Base-by-base conservation (phyloP, 805 yeast species). In the Cyberlindnera mycetangii region DNA sequence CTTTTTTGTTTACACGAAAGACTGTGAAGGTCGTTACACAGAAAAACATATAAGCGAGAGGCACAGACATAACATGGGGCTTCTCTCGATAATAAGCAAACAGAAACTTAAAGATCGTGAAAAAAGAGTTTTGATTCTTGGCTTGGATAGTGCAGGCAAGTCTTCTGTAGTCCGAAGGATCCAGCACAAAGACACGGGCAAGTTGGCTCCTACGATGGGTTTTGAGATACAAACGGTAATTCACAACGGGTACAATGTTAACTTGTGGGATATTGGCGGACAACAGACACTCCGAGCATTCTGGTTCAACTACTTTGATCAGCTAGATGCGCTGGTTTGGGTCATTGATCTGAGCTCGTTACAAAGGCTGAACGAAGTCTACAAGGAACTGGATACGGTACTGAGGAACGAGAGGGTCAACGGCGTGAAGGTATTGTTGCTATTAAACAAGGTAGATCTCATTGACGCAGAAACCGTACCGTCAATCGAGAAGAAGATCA, bases 191-290 rank as follows among this genome's bases (percentile, higher is more conserved):
- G 79, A 79, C 47, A 70, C 75, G 7, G 55, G 61, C 7, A 68
- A 68, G n/a, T 80, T 89, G 6, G 75, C 87, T 9, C 97, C 98
- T 0, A 90, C 98, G 0, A 76, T 90, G 73, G 98, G 98, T 14
- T 92, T 90, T 64, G 83, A 80, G 54, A 92, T 90, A 50, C 74
- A 78, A 39, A 79, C 90, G 1, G 56, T 85, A 1, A 56, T 61
- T 1, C 65, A 69, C 50, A 49, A 62, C 2, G 72, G 68, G 3
- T 40, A 49, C 34, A 51, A 49, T 31, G 59, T 85, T 41, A 82
- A 82, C 51, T 60, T 84, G 24, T 85, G 95, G 98, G 96, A 88
- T 59, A 81, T 90, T 11, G 98, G 98, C 5, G 98, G 98, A 2
- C 98, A 90, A 62, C 67, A 74, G 36, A 76, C 92, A 1, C 69